These are phyloP conservation scores for Fusarium sp. DNA, from an alignment of 2,329 filamentous ascomycete genomes.

Conservation along the genomic window DNA sequence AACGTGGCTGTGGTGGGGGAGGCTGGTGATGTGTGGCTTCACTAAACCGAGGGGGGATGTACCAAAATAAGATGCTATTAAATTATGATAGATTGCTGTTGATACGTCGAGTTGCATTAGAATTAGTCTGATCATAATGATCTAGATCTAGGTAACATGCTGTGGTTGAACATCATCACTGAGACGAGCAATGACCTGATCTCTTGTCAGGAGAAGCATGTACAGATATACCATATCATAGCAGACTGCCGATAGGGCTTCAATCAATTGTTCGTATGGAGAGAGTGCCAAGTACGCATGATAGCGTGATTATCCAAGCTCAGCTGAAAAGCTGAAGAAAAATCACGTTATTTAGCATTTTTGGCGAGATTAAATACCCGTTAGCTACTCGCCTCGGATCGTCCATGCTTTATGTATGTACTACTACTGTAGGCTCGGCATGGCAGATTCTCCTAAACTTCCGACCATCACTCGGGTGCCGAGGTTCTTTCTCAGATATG, in stretches of 20 bases:
- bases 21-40: constrained; percentile 39
- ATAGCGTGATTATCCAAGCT: constrained; percentile 19
- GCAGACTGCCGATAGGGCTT: neutral
- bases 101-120: neutral
- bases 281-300: neutral
- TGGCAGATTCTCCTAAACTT: constrained; percentile 35
- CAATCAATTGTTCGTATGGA: neutral
- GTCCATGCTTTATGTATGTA: neutral
- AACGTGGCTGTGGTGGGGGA: constrained; percentile 42
- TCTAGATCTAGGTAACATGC: neutral
- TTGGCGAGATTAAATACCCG: constrained; percentile 35
- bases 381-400: constrained; percentile 12
- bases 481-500: neutral
- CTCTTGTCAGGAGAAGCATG: neutral
- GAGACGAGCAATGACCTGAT: too few species aligned
- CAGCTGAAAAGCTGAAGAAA: constrained; percentile 15
- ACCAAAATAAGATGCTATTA: too few species aligned
- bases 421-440: constrained; percentile 26
- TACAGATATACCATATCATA: neutral
- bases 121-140: neutral
- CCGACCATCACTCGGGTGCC: neutral
- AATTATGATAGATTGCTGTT: neutral
- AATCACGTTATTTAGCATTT: constrained; percentile 30
- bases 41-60: neutral
- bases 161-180: neutral